Conservation (phyloP, 805 yeast genomes). For the Metschnikowia sp. region DNA sequence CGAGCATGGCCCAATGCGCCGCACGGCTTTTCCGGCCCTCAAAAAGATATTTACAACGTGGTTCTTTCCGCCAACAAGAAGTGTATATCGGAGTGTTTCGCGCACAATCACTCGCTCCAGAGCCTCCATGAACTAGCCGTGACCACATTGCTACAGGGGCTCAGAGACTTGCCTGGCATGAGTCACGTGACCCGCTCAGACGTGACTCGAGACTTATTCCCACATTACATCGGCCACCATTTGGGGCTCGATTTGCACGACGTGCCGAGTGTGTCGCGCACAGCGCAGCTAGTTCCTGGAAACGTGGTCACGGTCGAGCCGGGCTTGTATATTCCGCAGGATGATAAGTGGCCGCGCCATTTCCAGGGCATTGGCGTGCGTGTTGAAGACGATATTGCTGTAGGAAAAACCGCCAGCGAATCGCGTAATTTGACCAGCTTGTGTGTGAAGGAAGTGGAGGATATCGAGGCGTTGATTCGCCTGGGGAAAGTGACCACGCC, state of each 20-base stretch:
- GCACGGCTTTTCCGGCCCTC: conserved; percentile 65
- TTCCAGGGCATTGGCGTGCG: conserved; percentile 90
- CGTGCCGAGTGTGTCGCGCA: conserved; percentile 61
- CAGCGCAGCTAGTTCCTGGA: conserved; percentile 51
- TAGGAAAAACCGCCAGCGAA: conserved; percentile 57
- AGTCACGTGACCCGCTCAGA: conserved; percentile 48
- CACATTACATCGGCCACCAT: conserved; percentile 95
- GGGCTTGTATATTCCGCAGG: conserved; percentile 83
- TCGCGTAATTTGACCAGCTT: conserved; percentile 62
- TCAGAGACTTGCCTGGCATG: conserved; percentile 70
- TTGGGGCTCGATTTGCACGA: conserved; percentile 92
- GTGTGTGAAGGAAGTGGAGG: conserved; percentile 82
- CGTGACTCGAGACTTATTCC: conserved; percentile 58
- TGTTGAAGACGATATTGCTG: conserved; percentile 89
- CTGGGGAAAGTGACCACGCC: conserved; percentile 55
- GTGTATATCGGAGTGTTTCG: conserved; percentile 71
- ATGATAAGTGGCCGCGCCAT: conserved; percentile 68
- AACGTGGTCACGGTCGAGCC: conserved; percentile 96
- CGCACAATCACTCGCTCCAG: conserved; percentile 51
- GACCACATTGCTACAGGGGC: conserved; percentile 53
- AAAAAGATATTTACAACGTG: conserved; percentile 82
- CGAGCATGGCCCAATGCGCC: conserved; percentile 93
- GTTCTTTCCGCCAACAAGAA: conserved; percentile 78
- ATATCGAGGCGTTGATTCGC: conserved; percentile 67
- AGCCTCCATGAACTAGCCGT: conserved; percentile 76